phyloP scores from a whole-genome alignment of 176 grass and related monocot species.

The Oryza rufipogon region DNA sequence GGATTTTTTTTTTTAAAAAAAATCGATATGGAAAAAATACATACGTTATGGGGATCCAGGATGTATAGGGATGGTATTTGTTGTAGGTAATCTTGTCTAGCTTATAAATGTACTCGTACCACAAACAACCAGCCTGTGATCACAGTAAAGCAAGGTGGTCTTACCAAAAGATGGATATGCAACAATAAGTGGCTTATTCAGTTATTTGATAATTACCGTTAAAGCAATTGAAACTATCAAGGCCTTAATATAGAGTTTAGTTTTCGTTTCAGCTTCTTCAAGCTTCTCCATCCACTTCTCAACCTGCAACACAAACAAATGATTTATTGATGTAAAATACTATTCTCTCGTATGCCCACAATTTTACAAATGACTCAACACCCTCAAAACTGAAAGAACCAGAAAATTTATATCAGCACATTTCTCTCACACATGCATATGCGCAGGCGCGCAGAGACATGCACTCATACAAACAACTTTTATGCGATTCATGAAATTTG shows the following conservation, averaged over 20 bases:
- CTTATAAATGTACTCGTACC: slow-evolving; percentile 99
- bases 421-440: neutral
- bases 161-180: slow-evolving; percentile 15
- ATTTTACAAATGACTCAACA: slow-evolving; percentile 3
- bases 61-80: slow-evolving; percentile 97
- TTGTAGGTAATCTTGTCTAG: slow-evolving; percentile 97
- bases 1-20: neutral
- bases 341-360: neutral
- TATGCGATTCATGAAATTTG: neutral
- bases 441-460: neutral
- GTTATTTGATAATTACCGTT: slow-evolving; percentile 62
- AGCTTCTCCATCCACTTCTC: slow-evolving; percentile 99
- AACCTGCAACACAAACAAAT: slow-evolving; percentile 49
- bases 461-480: neutral
- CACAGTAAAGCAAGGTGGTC: slow-evolving; percentile 25
- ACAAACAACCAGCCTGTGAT: slow-evolving; percentile 86
- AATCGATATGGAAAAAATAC: slow-evolving; percentile 17
- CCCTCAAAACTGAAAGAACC: slow-evolving; percentile 22
- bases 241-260: slow-evolving; percentile 80
- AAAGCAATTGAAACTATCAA: slow-evolving; percentile 70
- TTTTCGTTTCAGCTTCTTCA: slow-evolving; percentile 84
- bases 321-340: slow-evolving; percentile 32
- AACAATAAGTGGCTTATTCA: neutral
- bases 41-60: slow-evolving; percentile 99
- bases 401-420: neutral